phyloP scores from a whole-genome alignment of 371 early-diverging fungal genomes.

The Basidiobolus meristosporus region DNA sequence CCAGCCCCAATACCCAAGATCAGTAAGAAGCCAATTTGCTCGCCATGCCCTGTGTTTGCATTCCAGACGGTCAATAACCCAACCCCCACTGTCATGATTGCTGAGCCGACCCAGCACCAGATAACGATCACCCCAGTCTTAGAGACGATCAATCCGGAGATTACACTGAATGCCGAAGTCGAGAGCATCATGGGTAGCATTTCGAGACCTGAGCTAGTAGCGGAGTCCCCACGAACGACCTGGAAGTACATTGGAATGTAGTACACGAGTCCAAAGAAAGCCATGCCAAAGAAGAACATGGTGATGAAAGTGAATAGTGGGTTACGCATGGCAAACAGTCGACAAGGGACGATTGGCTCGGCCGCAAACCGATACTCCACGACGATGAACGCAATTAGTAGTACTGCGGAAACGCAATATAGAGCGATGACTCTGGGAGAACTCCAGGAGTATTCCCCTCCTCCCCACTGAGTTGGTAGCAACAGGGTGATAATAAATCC shows the following conservation, averaged over 20 bases:
- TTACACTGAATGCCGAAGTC: slow-evolving; percentile 6
- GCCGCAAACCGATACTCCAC: slow-evolving; percentile 21
- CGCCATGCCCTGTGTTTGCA: too few species aligned
- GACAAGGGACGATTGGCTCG: slow-evolving; percentile 35
- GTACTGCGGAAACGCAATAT: slow-evolving; percentile 45
- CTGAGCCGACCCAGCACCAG: slow-evolving; percentile 23
- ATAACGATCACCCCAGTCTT: slow-evolving; percentile 2
- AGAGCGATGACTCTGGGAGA: slow-evolving; percentile 21
- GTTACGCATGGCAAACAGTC: slow-evolving; percentile 18
- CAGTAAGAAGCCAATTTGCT: too few species aligned
- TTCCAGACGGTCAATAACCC: too few species aligned
- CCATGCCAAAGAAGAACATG: slow-evolving; percentile 38
- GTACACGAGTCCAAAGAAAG: slow-evolving; percentile 46
- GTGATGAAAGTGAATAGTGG: slow-evolving; percentile 17
- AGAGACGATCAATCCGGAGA: slow-evolving; percentile 9
- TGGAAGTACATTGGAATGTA: slow-evolving; percentile 44
- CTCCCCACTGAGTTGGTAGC: slow-evolving; percentile 6
- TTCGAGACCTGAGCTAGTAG: slow-evolving; percentile 36
- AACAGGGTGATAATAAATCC: slow-evolving; percentile 1
- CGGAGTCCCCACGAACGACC: slow-evolving; percentile 17
- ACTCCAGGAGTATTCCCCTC: slow-evolving; percentile 41
- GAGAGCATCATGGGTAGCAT: too few species aligned
- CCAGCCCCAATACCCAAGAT: too few species aligned
- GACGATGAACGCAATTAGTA: slow-evolving; percentile 34
- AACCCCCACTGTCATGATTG: too few species aligned